These are phyloP conservation scores for Tulasnella sp. DNA, from an alignment of 768 basidiomycete species.

Conservation along the genomic window DNA sequence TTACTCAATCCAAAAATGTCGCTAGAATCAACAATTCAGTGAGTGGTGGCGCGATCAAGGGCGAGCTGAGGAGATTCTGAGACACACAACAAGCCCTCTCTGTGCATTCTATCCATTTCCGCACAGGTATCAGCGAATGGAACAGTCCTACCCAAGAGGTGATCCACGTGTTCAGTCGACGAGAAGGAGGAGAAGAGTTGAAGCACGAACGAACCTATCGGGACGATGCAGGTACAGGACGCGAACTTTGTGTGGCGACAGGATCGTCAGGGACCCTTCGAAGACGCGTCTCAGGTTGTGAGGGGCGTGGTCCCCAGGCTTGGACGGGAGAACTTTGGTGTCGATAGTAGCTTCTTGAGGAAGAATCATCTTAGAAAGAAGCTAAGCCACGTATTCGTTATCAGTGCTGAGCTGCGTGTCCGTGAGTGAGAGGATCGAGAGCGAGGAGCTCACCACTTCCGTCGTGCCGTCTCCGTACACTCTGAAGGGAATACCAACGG, in stretches of 20 bases:
- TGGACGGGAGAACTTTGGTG: slow-evolving; percentile 49
- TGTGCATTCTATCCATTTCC: slow-evolving; percentile 54
- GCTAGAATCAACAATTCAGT: slow-evolving; percentile 12
- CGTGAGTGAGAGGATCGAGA: not conserved
- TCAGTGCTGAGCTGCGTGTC: not conserved
- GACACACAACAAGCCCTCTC: slow-evolving; percentile 54
- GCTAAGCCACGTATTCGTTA: slow-evolving; percentile 40
- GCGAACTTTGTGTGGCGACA: slow-evolving; percentile 31
- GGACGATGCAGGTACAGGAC: slow-evolving; percentile 56
- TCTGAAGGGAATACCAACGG: slow-evolving; percentile 36
- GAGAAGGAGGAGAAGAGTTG: not conserved
- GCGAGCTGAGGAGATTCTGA: slow-evolving; percentile 47
- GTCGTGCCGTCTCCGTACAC: slow-evolving; percentile 59
- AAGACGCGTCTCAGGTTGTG: slow-evolving; percentile 32
- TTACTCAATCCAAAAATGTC: slow-evolving; percentile 52
- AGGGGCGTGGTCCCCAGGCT: slow-evolving; percentile 34
- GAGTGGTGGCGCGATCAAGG: not conserved
- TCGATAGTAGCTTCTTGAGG: slow-evolving; percentile 49
- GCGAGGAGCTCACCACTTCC: slow-evolving; percentile 49
- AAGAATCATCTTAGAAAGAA: slow-evolving; percentile 50
- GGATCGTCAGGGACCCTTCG: slow-evolving; percentile 29
- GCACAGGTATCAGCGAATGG: slow-evolving; percentile 54
- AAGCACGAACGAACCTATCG: slow-evolving; percentile 35
- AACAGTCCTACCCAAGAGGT: slow-evolving; percentile 42
- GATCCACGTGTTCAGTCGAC: not conserved